Conservation (phyloP, 106 monocot species). For the Dendrobium officinale region DNA sequence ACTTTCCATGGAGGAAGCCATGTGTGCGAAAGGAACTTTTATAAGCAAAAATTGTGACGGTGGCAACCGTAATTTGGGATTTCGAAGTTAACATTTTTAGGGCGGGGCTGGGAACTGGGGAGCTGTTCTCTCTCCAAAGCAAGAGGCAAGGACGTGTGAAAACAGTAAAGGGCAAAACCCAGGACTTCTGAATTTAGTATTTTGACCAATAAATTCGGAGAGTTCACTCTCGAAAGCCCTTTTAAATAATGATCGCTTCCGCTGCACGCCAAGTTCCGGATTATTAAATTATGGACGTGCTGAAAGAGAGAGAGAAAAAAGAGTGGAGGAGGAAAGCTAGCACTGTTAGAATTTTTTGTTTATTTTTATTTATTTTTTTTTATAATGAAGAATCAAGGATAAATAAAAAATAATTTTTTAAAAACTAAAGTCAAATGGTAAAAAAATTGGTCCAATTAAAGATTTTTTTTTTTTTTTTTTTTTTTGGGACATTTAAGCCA, state of each 20-base stretch:
- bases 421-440: too few relatives aligned
- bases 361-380: too few relatives aligned
- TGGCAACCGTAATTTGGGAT: not conserved
- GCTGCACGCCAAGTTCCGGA: conserved; percentile 3
- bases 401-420: too few relatives aligned
- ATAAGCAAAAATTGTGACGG: not conserved
- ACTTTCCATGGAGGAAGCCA: not conserved
- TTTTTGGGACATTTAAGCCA: too few relatives aligned
- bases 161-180: not conserved
- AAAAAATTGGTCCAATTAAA: too few relatives aligned
- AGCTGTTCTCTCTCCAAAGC: not conserved
- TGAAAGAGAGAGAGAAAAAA: too few relatives aligned
- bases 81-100: not conserved
- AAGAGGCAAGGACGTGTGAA: not conserved
- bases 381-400: too few relatives aligned
- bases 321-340: too few relatives aligned
- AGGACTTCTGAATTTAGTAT: not conserved
- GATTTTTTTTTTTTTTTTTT: too few relatives aligned
- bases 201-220: not conserved
- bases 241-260: not conserved
- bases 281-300: not conserved
- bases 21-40: not conserved
- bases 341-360: too few relatives aligned
- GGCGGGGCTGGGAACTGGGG: not conserved
- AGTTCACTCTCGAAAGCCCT: not conserved